Evolutionary conservation across 2,329 filamentous ascomycete genomes (phyloP), one percentile per base, ranked within the genome.

Genomic region (Septoria linicola): DNA sequence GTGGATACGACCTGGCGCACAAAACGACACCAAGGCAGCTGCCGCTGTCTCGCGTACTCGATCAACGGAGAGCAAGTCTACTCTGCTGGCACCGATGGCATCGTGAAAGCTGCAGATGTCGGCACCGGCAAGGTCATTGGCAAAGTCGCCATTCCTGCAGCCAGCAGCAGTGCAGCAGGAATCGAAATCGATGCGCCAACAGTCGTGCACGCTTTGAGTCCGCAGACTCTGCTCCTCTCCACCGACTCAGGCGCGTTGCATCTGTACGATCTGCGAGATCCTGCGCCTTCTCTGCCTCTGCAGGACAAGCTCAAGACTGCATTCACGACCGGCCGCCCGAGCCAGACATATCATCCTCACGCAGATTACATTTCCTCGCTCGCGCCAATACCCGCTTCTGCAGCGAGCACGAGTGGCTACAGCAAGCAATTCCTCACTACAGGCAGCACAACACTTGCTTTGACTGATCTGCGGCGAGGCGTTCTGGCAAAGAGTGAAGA

Each of bases 361-460:
- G 84, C 88, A 62, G 92, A 97, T 73, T 96, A 96, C 70, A 82
- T 99, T 48, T 93, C 91, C 25, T 91, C 88, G 42, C 78, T 99
- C 37, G 87, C 88, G 0, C 84, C 91, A 1, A 80, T 99, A 0
- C 90, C 91, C 0, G 80, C 91, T 0, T 85, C 87, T 1, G 80
- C 84, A 23, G 82, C 87, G 49, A 93, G 87, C 69, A 96, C 89
- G 0, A 92, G 87, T 14, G 91, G 91, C 4, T 92, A 88, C 68
- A 84, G 88, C 63, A 96, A 96, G 72, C 92, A 97, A 72, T 99
- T 90, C 87, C 81, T 96, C 45, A 93, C 87, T 31, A 96, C 91
- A 0, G 93, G 93, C 27, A 91, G 90, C 37, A 92, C 89, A 1
- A 97, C 92, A 0, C 75, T 99, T 16, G 89, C 90, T 1, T 85